Evolutionary conservation across 1,139 yeast genomes (phyloP).

Genomic region (Pichia sp.): DNA sequence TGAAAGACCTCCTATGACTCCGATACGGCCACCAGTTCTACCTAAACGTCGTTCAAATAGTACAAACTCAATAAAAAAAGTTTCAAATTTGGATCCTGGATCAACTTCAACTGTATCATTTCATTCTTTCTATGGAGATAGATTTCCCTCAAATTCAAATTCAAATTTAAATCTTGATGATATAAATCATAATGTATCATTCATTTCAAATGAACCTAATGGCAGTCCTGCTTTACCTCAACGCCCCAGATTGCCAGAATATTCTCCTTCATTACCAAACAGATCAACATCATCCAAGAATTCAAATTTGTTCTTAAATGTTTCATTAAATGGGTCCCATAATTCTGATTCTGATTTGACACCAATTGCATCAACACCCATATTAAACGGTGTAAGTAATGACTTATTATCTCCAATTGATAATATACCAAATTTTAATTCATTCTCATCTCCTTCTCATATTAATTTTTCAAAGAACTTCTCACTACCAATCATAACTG

Average conservation of each 20-base stretch:
- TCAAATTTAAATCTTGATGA: too few species aligned
- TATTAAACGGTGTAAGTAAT: too few species aligned
- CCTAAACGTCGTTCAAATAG: constrained; percentile 1
- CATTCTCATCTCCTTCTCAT: not conserved
- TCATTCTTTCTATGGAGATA: not conserved
- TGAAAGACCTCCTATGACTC: constrained; percentile 1
- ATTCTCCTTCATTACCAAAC: not conserved
- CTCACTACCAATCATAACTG: constrained; percentile 3
- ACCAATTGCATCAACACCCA: not conserved
- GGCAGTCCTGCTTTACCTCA: not conserved
- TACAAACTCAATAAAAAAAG: not conserved
- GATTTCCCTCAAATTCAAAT: not conserved
- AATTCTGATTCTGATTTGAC: not conserved
- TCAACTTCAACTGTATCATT: constrained; percentile 6
- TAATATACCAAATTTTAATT: not conserved
- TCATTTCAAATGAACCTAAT: too few species aligned
- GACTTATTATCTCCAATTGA: too few species aligned
- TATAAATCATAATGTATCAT: too few species aligned
- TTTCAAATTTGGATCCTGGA: constrained; percentile 10
- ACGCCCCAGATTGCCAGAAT: too few species aligned
- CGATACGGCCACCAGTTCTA: constrained; percentile 5
- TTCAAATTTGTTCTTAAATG: not conserved
- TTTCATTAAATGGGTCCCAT: too few species aligned
- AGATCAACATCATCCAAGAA: not conserved
- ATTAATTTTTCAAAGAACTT: not conserved